Base-by-base conservation (phyloP, 2,329 filamentous ascomycete species). In the Acarospora socialis region DNA sequence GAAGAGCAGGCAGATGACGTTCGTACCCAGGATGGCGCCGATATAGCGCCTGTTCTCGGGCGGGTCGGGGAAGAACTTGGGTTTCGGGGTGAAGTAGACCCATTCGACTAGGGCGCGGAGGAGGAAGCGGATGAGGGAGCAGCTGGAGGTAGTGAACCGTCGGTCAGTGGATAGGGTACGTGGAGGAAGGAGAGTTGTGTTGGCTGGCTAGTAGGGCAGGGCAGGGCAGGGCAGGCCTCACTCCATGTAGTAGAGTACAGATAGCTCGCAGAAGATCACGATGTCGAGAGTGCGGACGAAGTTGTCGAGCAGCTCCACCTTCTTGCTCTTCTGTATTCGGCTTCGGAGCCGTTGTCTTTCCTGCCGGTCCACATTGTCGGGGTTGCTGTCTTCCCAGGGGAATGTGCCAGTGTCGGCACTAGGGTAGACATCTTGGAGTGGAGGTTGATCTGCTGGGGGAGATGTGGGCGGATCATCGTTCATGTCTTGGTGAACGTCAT, bases 201-300 rank as follows among this genome's bases (percentile, higher is more conserved):
- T 25, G 29, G 12, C n/a, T n/a, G n/a, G n/a, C n/a, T n/a, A n/a
- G n/a, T n/a, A 30, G 23, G 12, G 21, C n/a, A n/a, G n/a, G n/a
- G n/a, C n/a, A n/a, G n/a, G n/a, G n/a, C n/a, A n/a, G n/a, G n/a
- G n/a, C n/a, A n/a, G n/a, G 35, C 30, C 66, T 45, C 59, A 74
- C 70, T 77, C 72, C 53, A 74, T 62, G 49, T 76, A 70, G 51
- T 77, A 77, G 36, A 74, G 51, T 5, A 63, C 60, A 21, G 70
- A 69, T 36, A 77, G 55, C 54, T 77, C 59, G 48, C 70, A 65
- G 53, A 73, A 76, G 34, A 73, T 62, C 28, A 73, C 46, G 43
- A 70, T 61, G 44, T 77, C 72, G 25, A 76, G 51, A 43, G 66
- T 63, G 34, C 64, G 60, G 38, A 74, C 56, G 30, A 75, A 48